Conservation (phyloP, 2,329 filamentous ascomycete genomes). For the Xylariaceae sp. region DNA sequence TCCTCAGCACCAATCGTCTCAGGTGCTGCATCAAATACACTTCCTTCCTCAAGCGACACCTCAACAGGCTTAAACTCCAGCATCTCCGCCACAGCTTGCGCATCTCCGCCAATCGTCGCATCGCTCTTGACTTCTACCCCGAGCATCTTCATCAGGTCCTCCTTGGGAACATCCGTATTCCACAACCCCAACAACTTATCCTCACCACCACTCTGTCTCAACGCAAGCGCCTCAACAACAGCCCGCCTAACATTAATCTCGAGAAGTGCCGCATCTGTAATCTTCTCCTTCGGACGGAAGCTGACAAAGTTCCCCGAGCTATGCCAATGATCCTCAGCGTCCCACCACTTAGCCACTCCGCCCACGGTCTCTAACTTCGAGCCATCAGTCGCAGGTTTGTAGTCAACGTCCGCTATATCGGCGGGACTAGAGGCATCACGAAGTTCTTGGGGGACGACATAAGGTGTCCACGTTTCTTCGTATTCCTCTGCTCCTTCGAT, state of each 20-base stretch:
- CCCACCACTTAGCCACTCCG: slow-evolving; percentile 52
- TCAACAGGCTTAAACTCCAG: slow-evolving; percentile 30
- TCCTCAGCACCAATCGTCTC: slow-evolving; percentile 35
- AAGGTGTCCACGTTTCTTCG: no score
- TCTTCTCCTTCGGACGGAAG: slow-evolving; percentile 40
- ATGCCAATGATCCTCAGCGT: slow-evolving; percentile 51
- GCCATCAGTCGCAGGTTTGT: slow-evolving; percentile 46
- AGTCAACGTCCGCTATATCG: slow-evolving; percentile 36
- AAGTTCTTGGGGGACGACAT: no score
- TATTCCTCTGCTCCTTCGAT: no score
- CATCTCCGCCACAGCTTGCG: slow-evolving; percentile 32
- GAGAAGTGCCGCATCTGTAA: slow-evolving; percentile 43
- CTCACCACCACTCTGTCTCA: slow-evolving; percentile 35
- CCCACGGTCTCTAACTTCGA: slow-evolving; percentile 48
- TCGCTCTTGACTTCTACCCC: slow-evolving; percentile 37
- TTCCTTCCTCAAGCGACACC: slow-evolving; percentile 6
- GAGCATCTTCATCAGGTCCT: slow-evolving; percentile 36
- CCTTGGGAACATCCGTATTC: slow-evolving; percentile 27
- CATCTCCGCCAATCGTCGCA: slow-evolving; percentile 38
- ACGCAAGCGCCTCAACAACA: slow-evolving; percentile 49
- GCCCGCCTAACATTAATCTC: slow-evolving; percentile 50
- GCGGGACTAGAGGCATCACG: slow-evolving; percentile 27
- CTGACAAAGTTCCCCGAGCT: slow-evolving; percentile 42
- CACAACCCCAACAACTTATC: slow-evolving; percentile 23
- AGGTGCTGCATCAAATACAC: background rate